Evolutionary conservation across 116 monocot genomes (phyloP), one percentile per base, ranked within the genome.

Genomic region (Phalaenopsis hybrid): DNA sequence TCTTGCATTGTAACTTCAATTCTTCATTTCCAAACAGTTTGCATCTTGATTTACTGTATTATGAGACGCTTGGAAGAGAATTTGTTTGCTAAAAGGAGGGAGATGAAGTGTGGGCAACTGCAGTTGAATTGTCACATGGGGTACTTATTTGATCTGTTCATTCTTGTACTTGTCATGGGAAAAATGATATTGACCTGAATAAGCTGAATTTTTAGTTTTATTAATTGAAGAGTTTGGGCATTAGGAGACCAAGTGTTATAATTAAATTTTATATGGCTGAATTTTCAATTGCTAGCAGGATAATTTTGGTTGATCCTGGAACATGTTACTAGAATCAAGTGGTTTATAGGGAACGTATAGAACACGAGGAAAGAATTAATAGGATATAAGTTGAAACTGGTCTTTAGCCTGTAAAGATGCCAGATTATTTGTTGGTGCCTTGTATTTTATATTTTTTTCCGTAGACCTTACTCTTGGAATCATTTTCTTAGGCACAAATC

Each of bases 201-300:
- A 61, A 61, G 61, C 61, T 61, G 61, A 61, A 61, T 61, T 61
- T 61, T 61, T 61, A 21, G 6, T 51, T 51, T 61, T 61, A 61
- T 61, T 61, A 61, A 61, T 61, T 61, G 61, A 61, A 61, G 21
- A 61, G 20, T 21, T 61, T 61, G 61, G 61, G 61, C n/a, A n/a
- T n/a, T n/a, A 21, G 21, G 61, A n/a, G 21, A 61, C 21, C 4
- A 61, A n/a, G 5, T 61, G 61, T 61, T 61, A 5, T 61, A n/a
- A n/a, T n/a, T n/a, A n/a, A n/a, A n/a, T n/a, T 63, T 63, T 63
- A 63, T 21, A 21, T 63, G 63, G 15, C 13, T 25, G 12, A 31
- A 31, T 13, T 37, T 72, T 72, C 25, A 72, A 37, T 12, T 72
- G 11, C 15, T 41, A 72, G 31, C 37, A 34, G 15, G 37, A 13